Evolutionary conservation across 1,284 basidiomycete genomes (phyloP).

Genomic region (Golubevia pallescens): DNA sequence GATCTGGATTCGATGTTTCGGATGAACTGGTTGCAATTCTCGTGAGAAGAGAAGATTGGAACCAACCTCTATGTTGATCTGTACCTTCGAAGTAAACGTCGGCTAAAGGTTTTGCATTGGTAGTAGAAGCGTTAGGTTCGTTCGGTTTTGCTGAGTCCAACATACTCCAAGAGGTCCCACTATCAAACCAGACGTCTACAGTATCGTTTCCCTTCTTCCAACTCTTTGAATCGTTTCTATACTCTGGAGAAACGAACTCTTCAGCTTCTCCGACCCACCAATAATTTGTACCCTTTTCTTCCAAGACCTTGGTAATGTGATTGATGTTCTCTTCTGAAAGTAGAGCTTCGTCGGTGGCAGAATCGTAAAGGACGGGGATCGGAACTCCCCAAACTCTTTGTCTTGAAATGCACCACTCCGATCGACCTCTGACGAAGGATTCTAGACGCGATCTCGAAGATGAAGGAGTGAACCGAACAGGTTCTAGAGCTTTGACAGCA

Average conservation of each 20-base stretch:
- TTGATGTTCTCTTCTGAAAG: slow-evolving; percentile 75
- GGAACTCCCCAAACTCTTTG: slow-evolving; percentile 98
- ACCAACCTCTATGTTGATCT: slow-evolving; percentile 99
- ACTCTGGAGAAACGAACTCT: slow-evolving; percentile 71
- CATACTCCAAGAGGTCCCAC: slow-evolving; percentile 91
- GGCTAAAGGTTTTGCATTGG: slow-evolving; percentile 69
- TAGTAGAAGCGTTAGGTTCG: slow-evolving; percentile 32
- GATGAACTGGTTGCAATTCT: slow-evolving; percentile 69
- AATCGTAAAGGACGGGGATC: slow-evolving; percentile 84
- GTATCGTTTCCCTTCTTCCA: slow-evolving; percentile 77
- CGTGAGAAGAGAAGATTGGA: slow-evolving; percentile 92
- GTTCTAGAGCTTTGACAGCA: slow-evolving; percentile 75
- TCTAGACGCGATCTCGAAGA: slow-evolving; percentile 71
- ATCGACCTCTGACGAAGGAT: slow-evolving; percentile 82
- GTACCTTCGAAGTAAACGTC: slow-evolving; percentile 94
- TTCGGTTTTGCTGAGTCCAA: slow-evolving; percentile 65
- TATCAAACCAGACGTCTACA: slow-evolving; percentile 99
- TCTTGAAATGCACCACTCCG: slow-evolving; percentile 99
- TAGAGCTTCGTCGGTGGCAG: slow-evolving; percentile 71
- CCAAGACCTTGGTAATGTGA: slow-evolving; percentile 79
- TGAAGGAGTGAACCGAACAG: slow-evolving; percentile 78
- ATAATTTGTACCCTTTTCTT: slow-evolving; percentile 75
- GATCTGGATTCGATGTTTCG: background rate
- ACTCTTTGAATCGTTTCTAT: slow-evolving; percentile 16
- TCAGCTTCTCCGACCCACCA: slow-evolving; percentile 91